Base-by-base conservation (phyloP, 179 eudicot species). In the Vitellaria paradoxa region DNA sequence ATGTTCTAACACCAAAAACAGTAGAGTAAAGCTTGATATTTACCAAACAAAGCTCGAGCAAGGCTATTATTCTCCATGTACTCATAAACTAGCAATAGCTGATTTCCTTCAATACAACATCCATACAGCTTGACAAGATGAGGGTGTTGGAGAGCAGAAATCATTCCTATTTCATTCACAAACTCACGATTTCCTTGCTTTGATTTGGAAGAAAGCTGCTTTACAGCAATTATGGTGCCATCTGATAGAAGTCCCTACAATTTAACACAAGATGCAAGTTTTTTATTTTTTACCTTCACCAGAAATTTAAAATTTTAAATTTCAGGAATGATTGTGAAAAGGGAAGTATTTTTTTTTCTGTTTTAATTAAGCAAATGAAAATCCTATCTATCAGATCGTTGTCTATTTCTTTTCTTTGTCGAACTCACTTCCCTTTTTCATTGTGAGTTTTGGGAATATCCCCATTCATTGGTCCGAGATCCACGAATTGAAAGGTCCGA, bases 111-210 rank as follows among this genome's bases (percentile, higher is more conserved):
- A 15, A 83, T 83, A 65, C 88, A 86, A 45, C 88, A 86, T 74
- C 88, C 88, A n/a, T 83, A 68, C 26, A 85, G 70, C 80, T 83
- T 85, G 50, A 85, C 88, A 59, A 85, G 88, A 77, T 83, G 76
- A 21, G 83, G 88, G 81, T 85, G 86, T 73, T 83, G 84, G n/a
- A 85, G 40, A 56, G 88, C 88, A 76, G 88, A 83, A 53, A 85
- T 85, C 86, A 83, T 81, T 78, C 88, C 88, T 83, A 85, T 75
- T 76, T 85, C 88, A 70, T 83, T 85, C 59, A 85, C 61, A 50
- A 85, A 85, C 79, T 85, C 88, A 14, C 88, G 84, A 46, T 85
- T 85, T 56, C 88, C 88, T 79, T 85, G 88, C 77, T 77, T 81
- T 70, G 88, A 85, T 73, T 85, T 85, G 77, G 88, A 85, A 67